Evolutionary conservation across 2,329 filamentous ascomycete species (phyloP).

Genomic region (Berkeleyomyces basicola): DNA sequence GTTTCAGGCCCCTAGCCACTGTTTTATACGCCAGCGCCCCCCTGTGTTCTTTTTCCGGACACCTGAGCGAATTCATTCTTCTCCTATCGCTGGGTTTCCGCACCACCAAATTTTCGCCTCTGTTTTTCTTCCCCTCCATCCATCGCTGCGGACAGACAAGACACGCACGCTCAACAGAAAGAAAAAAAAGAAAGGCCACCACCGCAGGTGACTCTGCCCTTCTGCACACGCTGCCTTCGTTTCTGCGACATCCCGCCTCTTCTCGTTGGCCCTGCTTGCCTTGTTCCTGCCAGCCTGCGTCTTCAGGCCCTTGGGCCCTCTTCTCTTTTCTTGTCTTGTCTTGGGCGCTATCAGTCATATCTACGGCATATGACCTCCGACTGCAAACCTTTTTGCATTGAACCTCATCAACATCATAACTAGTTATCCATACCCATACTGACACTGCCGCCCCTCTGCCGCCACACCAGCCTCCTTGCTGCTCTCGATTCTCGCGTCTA

Average conservation of each 20-base stretch:
- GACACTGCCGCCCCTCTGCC: no score
- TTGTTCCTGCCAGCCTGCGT: background rate
- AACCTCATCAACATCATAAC: no score
- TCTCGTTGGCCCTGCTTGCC: background rate
- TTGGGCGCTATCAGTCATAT: background rate
- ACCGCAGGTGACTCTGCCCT: background rate
- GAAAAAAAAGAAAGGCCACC: background rate
- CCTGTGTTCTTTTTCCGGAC: background rate
- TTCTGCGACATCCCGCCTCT: background rate
- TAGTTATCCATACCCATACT: no score
- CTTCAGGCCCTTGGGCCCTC: background rate
- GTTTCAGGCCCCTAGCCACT: background rate
- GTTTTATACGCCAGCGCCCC: background rate
- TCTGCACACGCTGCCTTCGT: background rate
- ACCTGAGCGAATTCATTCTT: background rate
- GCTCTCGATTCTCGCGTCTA: no score
- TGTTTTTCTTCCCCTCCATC: background rate
- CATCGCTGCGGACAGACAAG: no score
- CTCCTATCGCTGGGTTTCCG: background rate
- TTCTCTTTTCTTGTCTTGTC: background rate
- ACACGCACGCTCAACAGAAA: background rate
- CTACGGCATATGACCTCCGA: background rate
- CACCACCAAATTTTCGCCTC: background rate
- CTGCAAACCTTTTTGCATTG: no score
- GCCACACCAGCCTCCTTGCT: no score